These are phyloP conservation scores for Cladophialophora carrionii DNA, from an alignment of 2,329 filamentous ascomycete species.

Conservation along the genomic window DNA sequence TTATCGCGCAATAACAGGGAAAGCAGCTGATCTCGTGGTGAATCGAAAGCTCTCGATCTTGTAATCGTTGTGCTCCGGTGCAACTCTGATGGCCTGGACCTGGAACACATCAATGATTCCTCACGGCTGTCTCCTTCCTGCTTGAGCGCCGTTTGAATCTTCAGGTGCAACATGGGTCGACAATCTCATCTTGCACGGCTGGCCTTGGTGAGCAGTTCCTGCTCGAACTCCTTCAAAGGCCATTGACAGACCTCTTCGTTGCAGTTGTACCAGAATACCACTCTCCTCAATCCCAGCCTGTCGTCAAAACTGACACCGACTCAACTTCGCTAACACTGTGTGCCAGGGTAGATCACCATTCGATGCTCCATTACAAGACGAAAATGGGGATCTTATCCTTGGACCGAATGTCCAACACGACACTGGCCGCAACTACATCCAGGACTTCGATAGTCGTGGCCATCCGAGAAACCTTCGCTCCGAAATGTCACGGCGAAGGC, in stretches of 20 bases:
- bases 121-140: neutral
- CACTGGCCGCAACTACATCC: slow-evolving; percentile 50
- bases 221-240: slow-evolving; percentile 8
- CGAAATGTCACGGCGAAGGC: slow-evolving; percentile 45
- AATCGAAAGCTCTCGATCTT: neutral
- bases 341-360: slow-evolving; percentile 36
- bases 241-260: neutral
- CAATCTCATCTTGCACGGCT: slow-evolving; percentile 51
- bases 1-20: neutral
- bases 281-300: neutral
- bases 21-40: neutral
- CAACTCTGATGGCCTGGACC: neutral
- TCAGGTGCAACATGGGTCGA: slow-evolving; percentile 45
- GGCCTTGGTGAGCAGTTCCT: slow-evolving; percentile 48
- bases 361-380: slow-evolving; percentile 34
- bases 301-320: neutral
- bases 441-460: slow-evolving; percentile 53
- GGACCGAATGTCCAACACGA: slow-evolving; percentile 37
- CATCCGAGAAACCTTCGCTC: slow-evolving; percentile 53
- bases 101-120: neutral
- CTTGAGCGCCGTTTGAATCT: neutral
- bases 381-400: slow-evolving; percentile 35
- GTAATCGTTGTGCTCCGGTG: neutral
- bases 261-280: neutral
- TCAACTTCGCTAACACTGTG: slow-evolving; percentile 11